Base-by-base conservation (phyloP, 306 rosid species). In the Delonix regia region DNA sequence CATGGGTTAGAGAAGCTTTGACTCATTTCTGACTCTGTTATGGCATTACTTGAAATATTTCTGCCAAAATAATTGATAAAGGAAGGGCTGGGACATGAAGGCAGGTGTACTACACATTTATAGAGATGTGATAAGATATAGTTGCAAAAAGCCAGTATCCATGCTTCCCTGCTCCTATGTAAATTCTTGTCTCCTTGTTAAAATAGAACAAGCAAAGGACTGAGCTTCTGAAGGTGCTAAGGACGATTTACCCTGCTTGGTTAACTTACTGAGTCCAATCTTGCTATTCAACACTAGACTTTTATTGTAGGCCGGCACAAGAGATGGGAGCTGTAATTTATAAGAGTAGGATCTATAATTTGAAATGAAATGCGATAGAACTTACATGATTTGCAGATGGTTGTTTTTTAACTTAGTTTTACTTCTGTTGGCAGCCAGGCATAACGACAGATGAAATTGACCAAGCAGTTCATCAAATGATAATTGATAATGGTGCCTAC, bases 341-440 rank as follows among this genome's bases (percentile, higher is more conserved):
- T n/a, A 64, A 64, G 18, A 34, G 21, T 19, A 38, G 27, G 28
- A 36, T 38, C 13, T 61, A 28, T 61, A 61, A 30, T 30, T 61
- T 36, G 30, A 64, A 36, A 39, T 77, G 77, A 44, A 77, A 25
- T 62, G 44, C 39, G 15, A 55, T 60, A 79, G 44, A 55, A 56
- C 22, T 72, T 69, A 36, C 33, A 73, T 33, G 68, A 65, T 67
- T 56, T 60, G 22, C 36, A 36, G 60, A 34, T 78, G 68, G 11
- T 75, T 22, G 9, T 59, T 51, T 47, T 12, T 30, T 30, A 75
- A 49, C 69, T 81, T 82, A 73, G 57, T 85, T 83, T 87, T 85
- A 81, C 89, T 74, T 83, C 84, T 87, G 85, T 89, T 87, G 99
- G 89, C 99, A 92, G 99, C 94, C 97, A 86, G 96, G 99, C 85